These are phyloP conservation scores for Vitis labrusca DNA, from an alignment of 164 flowering plant species.

Conservation along the genomic window DNA sequence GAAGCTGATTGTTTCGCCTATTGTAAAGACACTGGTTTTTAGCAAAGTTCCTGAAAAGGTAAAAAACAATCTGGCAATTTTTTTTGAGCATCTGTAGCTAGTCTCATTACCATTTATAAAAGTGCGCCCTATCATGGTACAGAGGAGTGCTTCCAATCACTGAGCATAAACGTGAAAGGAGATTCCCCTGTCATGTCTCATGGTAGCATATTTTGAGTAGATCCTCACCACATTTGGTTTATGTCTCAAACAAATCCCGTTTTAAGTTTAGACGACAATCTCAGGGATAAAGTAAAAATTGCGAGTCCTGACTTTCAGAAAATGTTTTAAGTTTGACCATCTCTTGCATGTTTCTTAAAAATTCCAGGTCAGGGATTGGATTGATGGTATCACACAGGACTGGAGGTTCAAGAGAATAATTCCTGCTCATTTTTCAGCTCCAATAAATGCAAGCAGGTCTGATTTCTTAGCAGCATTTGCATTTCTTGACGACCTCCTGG, in stretches of 20 bases:
- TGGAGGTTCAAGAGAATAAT: slow-evolving; percentile 92
- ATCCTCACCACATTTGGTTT: too few species aligned
- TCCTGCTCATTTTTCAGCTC: slow-evolving; percentile 95
- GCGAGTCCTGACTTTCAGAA: background rate
- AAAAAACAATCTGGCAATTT: background rate
- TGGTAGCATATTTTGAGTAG: too few species aligned
- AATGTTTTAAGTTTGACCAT: background rate
- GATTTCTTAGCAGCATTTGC: slow-evolving; percentile 89
- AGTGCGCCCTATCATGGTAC: too few species aligned
- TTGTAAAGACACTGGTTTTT: slow-evolving; percentile 92
- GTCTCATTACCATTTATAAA: too few species aligned
- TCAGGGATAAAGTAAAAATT: too few species aligned
- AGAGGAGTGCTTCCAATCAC: too few species aligned
- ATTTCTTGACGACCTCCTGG: slow-evolving; percentile 88
- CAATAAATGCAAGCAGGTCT: slow-evolving; percentile 75
- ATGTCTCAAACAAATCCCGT: too few species aligned
- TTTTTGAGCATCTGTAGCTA: background rate
- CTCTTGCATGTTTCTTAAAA: background rate
- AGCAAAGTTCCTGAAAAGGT: slow-evolving; percentile 99
- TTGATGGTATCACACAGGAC: slow-evolving; percentile 67
- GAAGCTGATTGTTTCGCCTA: slow-evolving; percentile 95
- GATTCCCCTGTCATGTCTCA: too few species aligned
- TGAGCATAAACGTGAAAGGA: too few species aligned
- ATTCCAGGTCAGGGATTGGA: slow-evolving; percentile 84
- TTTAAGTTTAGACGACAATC: too few species aligned